Conservation (phyloP, 805 yeast genomes). For the Suhomyces faveliae region DNA sequence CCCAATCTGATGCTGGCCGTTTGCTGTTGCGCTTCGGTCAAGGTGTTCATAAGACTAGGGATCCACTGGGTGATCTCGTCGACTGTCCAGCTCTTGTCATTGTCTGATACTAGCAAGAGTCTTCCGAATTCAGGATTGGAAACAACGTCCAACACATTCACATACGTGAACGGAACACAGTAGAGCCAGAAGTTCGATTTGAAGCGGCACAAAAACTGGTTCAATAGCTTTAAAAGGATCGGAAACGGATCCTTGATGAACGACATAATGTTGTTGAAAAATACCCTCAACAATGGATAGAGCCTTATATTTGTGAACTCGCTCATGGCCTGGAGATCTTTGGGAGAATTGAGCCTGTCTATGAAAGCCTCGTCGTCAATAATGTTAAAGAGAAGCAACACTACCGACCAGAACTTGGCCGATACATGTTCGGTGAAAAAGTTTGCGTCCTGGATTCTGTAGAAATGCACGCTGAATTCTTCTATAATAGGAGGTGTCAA, state of each 20-base stretch:
- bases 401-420: conserved; percentile 47
- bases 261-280: conserved; percentile 54
- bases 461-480: conserved; percentile 54
- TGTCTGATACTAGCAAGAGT: conserved; percentile 3
- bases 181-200: conserved; percentile 52
- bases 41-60: conserved; percentile 39
- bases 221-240: conserved; percentile 51
- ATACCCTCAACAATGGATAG: conserved; percentile 37
- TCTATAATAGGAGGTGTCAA: conserved; percentile 40
- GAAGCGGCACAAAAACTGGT: conserved; percentile 42
- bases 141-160: conserved; percentile 58
- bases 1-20: conserved; percentile 54
- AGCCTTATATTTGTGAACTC: conserved; percentile 28
- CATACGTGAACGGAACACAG: conserved; percentile 53
- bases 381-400: conserved; percentile 34
- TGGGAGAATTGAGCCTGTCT: conserved; percentile 24
- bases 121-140: conserved; percentile 49
- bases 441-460: conserved; percentile 52
- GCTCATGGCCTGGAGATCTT: conserved; percentile 31
- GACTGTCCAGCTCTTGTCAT: conserved; percentile 4
- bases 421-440: conserved; percentile 44
- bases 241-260: conserved; percentile 51
- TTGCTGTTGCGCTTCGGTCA: conserved; percentile 49
- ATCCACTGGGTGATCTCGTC: conserved; percentile 58
- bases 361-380: conserved; percentile 36